These are phyloP conservation scores for Gymnopilus junonius DNA, from an alignment of 768 basidiomycete species.

Conservation along the genomic window DNA sequence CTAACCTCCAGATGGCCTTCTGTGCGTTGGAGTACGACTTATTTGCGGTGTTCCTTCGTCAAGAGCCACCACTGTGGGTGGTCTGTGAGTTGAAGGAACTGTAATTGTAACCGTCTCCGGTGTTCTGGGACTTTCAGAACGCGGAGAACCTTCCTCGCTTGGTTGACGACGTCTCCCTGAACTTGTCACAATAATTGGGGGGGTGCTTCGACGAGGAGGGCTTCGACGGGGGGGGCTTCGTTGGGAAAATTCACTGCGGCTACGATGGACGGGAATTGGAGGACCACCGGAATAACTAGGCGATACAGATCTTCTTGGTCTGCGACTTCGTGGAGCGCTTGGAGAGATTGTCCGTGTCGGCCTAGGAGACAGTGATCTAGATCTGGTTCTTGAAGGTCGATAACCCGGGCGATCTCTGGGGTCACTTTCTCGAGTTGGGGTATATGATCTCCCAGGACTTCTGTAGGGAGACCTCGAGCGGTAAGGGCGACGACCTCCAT, in stretches of 20 bases:
- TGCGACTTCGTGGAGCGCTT: neutral
- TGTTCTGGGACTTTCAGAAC: neutral
- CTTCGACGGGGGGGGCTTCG: neutral
- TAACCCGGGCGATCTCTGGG: neutral
- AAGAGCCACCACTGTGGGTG: conserved; percentile 29
- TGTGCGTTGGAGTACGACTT: conserved; percentile 16
- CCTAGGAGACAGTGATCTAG: conserved; percentile 3
- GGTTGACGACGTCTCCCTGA: neutral
- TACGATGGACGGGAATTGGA: conserved; percentile 6
- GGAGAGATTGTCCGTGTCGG: neutral
- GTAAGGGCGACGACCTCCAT: neutral
- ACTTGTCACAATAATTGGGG: neutral
- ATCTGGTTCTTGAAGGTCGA: neutral
- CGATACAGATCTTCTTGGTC: neutral
- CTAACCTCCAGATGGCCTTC: conserved; percentile 23
- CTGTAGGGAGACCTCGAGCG: conserved; percentile 7
- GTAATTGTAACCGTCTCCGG: conserved; percentile 10
- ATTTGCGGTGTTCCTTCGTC: conserved; percentile 10
- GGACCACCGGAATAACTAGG: neutral
- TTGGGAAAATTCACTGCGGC: neutral
- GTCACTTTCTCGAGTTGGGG: conserved; percentile 5
- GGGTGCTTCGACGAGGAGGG: neutral
- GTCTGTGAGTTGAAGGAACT: conserved; percentile 21
- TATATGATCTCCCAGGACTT: conserved; percentile 8
- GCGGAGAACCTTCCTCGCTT: neutral